A percentile compares a stretch with the other conserved stretches of the same genome.
Conservation (phyloP, 129 eudicot species). For the Saussurea involucrata region DNA sequence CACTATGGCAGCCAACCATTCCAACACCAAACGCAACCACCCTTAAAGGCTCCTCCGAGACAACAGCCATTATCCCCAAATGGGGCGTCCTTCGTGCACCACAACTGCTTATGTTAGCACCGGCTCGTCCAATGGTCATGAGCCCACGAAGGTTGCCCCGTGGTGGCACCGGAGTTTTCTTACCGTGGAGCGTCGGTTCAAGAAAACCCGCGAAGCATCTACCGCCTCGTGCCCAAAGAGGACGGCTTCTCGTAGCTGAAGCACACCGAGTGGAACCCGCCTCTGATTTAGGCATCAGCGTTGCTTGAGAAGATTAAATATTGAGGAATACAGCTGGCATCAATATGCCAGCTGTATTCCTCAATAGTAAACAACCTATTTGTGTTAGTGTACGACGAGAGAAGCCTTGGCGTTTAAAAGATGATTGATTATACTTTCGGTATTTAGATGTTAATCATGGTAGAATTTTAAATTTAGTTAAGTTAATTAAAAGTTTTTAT, state of each 20-base stretch:
- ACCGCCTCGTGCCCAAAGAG: constrained; percentile 94
- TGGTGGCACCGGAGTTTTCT: constrained; percentile 97
- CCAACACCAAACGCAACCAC: constrained; percentile 42
- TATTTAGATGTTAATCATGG: background rate
- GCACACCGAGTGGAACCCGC: constrained; percentile 46
- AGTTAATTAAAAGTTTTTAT: background rate
- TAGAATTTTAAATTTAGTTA: background rate
- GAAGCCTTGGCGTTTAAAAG: background rate
- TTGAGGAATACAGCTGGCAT: background rate
- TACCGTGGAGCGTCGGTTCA: constrained; percentile 78
- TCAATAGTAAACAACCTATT: background rate
- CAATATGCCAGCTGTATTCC: background rate
- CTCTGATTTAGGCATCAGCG: constrained; percentile 53
- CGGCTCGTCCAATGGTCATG: constrained; percentile 64
- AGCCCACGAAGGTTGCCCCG: constrained; percentile 61
- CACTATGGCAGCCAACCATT: constrained; percentile 77
- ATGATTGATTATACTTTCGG: background rate
- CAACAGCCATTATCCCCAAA: constrained; percentile 45
- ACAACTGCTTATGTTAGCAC: constrained; percentile 69
- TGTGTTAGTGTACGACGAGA: background rate
- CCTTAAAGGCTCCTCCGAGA: constrained; percentile 31
- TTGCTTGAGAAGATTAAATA: constrained; percentile 26
- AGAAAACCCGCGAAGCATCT: constrained; percentile 72
- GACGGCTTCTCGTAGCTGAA: constrained; percentile 71
- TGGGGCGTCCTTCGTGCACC: constrained; percentile 79